These are phyloP conservation scores for Microsporum audouinii DNA, from an alignment of 2,329 filamentous ascomycete species.

Conservation along the genomic window DNA sequence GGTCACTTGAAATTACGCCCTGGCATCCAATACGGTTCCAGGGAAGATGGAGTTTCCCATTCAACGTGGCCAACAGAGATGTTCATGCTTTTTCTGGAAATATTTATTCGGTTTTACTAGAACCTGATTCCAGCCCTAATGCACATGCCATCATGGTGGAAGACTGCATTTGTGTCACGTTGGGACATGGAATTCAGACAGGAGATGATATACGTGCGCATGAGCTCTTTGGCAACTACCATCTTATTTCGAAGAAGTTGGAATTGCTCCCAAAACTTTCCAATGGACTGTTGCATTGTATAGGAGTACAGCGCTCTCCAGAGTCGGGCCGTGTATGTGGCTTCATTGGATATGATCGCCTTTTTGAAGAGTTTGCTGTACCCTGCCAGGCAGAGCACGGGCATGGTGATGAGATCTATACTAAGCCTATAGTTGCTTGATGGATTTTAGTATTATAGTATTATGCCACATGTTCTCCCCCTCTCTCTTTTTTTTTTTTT, in stretches of 20 bases:
- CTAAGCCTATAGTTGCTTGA: not conserved
- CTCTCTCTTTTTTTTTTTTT: too few relatives aligned
- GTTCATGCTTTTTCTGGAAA: slow-evolving; percentile 38
- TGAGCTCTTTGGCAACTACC: slow-evolving; percentile 45
- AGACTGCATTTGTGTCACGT: slow-evolving; percentile 43
- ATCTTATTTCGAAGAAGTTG: slow-evolving; percentile 33
- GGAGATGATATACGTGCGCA: slow-evolving; percentile 36
- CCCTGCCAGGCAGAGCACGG: not conserved
- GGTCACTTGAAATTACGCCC: slow-evolving; percentile 43
- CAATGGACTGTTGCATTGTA: slow-evolving; percentile 36
- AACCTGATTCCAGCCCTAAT: slow-evolving; percentile 33
- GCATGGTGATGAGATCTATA: not conserved
- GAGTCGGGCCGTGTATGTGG: slow-evolving; percentile 27
- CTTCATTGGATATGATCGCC: slow-evolving; percentile 8
- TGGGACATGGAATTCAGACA: slow-evolving; percentile 45
- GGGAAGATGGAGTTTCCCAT: slow-evolving; percentile 40
- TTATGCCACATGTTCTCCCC: not conserved
- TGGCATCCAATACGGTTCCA: slow-evolving; percentile 46
- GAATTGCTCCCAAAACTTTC: slow-evolving; percentile 24
- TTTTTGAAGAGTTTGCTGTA: not conserved
- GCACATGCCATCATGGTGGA: slow-evolving; percentile 41
- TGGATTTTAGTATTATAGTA: not conserved
- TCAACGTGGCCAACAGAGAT: slow-evolving; percentile 21
- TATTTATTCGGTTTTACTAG: slow-evolving; percentile 48
- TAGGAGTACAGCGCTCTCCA: slow-evolving; percentile 32